These are phyloP conservation scores for Primulina huaijiensis DNA, from an alignment of 257 asterid species.

Conservation along the genomic window DNA sequence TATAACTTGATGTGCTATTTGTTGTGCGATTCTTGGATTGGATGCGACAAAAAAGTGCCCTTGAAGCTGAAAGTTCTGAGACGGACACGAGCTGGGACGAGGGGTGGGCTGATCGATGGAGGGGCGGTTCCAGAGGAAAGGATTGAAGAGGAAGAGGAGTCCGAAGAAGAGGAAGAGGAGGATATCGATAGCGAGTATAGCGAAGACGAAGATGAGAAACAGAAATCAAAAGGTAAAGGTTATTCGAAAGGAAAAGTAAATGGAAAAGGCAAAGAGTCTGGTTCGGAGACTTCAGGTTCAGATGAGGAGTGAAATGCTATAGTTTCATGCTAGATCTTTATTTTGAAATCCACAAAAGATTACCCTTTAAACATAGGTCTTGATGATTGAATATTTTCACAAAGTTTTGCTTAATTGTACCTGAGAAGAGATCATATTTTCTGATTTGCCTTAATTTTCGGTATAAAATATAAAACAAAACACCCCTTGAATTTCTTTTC, in stretches of 20 bases:
- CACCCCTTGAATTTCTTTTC: no score
- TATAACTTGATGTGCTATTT: conserved; percentile 66
- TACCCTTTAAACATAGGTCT: neutral
- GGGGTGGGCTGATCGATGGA: conserved; percentile 44
- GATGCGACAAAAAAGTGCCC: conserved; percentile 50
- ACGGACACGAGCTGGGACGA: conserved; percentile 60
- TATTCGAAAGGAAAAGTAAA: conserved; percentile 29
- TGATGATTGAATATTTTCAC: neutral
- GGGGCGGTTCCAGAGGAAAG: conserved; percentile 37
- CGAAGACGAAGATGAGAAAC: conserved; percentile 56
- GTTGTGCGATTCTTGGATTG: conserved; percentile 84
- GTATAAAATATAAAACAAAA: no score
- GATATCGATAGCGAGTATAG: conserved; percentile 83
- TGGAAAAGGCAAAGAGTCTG: conserved; percentile 33
- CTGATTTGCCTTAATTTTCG: no score
- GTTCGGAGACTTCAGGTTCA: conserved; percentile 43
- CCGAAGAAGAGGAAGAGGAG: conserved; percentile 61
- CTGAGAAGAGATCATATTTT: no score
- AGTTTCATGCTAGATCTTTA: neutral
- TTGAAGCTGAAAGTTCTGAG: conserved; percentile 60
- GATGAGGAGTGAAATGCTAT: conserved; percentile 38
- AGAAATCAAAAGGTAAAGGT: conserved; percentile 26
- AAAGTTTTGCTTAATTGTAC: neutral
- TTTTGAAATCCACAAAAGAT: neutral
- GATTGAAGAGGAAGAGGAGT: conserved; percentile 60